Conservation (phyloP, 257 asterid genomes). For the Nicotiana paniculata region DNA sequence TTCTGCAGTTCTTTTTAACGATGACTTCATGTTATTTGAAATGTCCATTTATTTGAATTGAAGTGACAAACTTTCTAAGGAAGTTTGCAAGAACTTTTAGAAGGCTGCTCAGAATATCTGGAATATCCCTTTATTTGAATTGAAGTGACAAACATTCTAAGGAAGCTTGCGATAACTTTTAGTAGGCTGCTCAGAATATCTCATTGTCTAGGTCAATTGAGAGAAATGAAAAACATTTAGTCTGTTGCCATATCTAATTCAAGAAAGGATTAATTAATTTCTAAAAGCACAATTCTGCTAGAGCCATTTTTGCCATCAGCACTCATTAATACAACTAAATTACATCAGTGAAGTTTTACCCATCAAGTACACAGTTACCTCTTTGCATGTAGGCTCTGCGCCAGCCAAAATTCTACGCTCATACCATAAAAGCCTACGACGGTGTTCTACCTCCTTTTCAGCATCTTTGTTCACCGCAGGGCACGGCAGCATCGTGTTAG, state of each 20-base stretch:
- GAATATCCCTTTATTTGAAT: not conserved
- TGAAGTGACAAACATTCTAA: not conserved
- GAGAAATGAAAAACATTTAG: not conserved
- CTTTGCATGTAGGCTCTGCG: conserved; percentile 27
- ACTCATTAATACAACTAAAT: not conserved
- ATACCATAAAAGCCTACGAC: conserved; percentile 47
- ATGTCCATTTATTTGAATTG: not conserved
- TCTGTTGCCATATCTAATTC: not conserved
- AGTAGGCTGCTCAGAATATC: not conserved
- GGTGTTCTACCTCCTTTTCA: conserved; percentile 16
- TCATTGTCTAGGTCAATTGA: not conserved
- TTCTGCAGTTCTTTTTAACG: not conserved
- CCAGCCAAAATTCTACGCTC: conserved; percentile 53
- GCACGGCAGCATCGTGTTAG: conserved; percentile 77
- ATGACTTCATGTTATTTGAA: not conserved
- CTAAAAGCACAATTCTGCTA: not conserved
- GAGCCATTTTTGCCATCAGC: not conserved
- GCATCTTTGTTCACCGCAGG: not conserved
- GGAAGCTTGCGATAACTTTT: too few species aligned
- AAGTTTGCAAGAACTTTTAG: not conserved
- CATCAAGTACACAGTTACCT: conserved; percentile 28
- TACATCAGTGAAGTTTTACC: too few species aligned
- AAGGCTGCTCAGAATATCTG: not conserved
- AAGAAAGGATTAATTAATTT: not conserved
- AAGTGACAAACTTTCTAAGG: not conserved